Evolutionary conservation across 768 basidiomycete genomes (phyloP).

Genomic region (Rickenella mellea): DNA sequence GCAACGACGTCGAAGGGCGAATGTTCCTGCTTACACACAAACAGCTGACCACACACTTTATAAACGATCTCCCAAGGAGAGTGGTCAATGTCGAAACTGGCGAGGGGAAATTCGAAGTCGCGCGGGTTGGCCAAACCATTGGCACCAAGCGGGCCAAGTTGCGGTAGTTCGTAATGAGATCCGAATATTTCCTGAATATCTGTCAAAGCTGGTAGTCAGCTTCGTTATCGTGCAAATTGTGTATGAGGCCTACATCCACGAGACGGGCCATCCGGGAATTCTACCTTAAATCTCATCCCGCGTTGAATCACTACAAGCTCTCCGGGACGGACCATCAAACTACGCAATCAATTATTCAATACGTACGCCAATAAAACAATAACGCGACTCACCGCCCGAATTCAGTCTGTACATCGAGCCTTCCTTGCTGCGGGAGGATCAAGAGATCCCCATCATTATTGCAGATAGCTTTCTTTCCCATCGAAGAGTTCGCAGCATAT

Average conservation of each 20-base stretch:
- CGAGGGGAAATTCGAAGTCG: slow-evolving; percentile 58
- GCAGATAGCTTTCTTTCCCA: slow-evolving; percentile 52
- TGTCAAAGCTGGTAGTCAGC: slow-evolving; percentile 10
- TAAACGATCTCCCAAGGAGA: slow-evolving; percentile 33
- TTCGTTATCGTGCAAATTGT: not conserved
- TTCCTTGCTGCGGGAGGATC: slow-evolving; percentile 55
- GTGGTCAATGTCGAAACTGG: slow-evolving; percentile 58
- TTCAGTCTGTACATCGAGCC: slow-evolving; percentile 62
- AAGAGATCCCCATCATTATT: slow-evolving; percentile 61
- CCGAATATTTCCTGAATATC: slow-evolving; percentile 60
- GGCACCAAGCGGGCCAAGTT: slow-evolving; percentile 56
- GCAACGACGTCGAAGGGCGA: slow-evolving; percentile 69
- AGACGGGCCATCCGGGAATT: slow-evolving; percentile 14
- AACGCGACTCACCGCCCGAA: slow-evolving; percentile 42
- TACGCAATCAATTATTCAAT: slow-evolving; percentile 12
- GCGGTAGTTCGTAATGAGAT: slow-evolving; percentile 51
- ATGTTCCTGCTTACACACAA: slow-evolving; percentile 46
- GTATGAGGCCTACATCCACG: slow-evolving; percentile 15
- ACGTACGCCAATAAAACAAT: not conserved
- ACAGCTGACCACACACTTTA: slow-evolving; percentile 47
- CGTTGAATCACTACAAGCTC: slow-evolving; percentile 58
- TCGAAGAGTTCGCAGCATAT: slow-evolving; percentile 49
- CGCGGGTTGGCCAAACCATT: slow-evolving; percentile 57
- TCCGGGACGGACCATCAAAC: slow-evolving; percentile 54
- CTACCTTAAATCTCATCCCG: slow-evolving; percentile 58